Evolutionary conservation across 139 green algal genomes (phyloP).

Genomic region (Chlamydomonas sphaeroides): DNA sequence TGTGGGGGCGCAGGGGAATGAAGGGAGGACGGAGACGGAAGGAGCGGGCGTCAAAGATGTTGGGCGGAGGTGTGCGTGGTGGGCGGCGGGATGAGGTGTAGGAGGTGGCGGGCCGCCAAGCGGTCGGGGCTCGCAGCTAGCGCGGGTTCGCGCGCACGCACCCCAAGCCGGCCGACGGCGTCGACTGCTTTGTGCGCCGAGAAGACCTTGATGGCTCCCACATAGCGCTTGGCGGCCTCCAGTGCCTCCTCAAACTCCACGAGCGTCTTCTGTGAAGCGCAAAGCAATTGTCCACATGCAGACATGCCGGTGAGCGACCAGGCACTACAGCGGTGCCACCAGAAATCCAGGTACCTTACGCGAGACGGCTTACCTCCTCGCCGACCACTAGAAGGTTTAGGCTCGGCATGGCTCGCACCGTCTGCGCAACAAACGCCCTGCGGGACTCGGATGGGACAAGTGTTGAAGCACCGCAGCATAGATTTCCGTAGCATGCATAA

Average conservation of each 20-base stretch:
- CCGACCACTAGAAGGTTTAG: constrained; percentile 24
- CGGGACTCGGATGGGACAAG: too few relatives aligned
- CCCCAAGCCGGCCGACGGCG: constrained; percentile 11
- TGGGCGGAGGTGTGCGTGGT: too few relatives aligned
- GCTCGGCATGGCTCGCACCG: constrained; percentile 7
- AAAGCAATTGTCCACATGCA: too few relatives aligned
- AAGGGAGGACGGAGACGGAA: too few relatives aligned
- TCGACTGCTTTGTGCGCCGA: constrained; percentile 38
- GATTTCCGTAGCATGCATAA: too few relatives aligned
- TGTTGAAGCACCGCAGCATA: too few relatives aligned
- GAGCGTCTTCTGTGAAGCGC: constrained; percentile 13
- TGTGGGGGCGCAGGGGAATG: background rate
- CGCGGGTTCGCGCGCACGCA: background rate
- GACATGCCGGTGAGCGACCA: too few relatives aligned
- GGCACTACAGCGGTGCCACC: too few relatives aligned
- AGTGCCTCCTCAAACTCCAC: constrained; percentile 33
- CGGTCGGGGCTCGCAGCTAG: background rate
- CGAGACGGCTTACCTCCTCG: too few relatives aligned
- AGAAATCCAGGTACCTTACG: too few relatives aligned
- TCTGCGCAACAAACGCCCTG: too few relatives aligned
- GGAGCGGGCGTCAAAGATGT: too few relatives aligned
- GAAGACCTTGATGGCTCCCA: constrained; percentile 46
- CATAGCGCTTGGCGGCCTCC: constrained; percentile 35
- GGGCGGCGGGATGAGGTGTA: background rate
- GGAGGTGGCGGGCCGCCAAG: background rate